Evolutionary conservation across 306 rosid species (phyloP).

Genomic region (Calophaca sinica): DNA sequence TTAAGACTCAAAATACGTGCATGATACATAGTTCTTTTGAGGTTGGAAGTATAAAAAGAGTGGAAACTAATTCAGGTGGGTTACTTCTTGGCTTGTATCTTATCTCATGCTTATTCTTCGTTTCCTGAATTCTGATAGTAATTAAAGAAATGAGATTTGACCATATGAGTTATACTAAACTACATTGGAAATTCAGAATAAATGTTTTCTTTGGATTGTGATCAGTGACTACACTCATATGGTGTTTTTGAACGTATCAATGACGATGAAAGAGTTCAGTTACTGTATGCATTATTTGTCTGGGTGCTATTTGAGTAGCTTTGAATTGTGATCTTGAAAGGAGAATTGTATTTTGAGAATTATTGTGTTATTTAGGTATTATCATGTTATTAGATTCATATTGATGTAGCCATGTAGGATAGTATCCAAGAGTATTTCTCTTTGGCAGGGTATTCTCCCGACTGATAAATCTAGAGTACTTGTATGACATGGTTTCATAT

Average conservation of each 20-base stretch:
- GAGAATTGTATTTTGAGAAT: background rate
- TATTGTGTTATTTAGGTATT: background rate
- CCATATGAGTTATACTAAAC: background rate
- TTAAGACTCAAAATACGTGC: background rate
- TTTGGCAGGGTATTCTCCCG: background rate
- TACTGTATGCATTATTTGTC: background rate
- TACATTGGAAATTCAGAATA: background rate
- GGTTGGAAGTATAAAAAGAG: background rate
- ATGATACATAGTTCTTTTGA: background rate
- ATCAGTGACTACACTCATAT: background rate
- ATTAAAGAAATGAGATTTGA: conserved; percentile 1
- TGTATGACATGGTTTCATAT: conserved; percentile 1
- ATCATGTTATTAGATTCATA: background rate
- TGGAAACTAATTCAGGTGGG: conserved; percentile 5
- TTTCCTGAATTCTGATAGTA: conserved; percentile 15
- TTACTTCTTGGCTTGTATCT: conserved; percentile 24
- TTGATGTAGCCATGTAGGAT: background rate
- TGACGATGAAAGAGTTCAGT: conserved; percentile 23
- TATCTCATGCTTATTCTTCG: background rate
- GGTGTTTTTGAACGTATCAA: background rate
- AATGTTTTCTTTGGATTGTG: conserved; percentile 1
- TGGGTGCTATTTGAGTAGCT: conserved; percentile 18
- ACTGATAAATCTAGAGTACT: background rate
- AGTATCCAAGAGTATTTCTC: background rate
- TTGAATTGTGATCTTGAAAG: conserved; percentile 16